phyloP scores from a whole-genome alignment of 2,329 filamentous ascomycete species.

The Penicillium thymicola region DNA sequence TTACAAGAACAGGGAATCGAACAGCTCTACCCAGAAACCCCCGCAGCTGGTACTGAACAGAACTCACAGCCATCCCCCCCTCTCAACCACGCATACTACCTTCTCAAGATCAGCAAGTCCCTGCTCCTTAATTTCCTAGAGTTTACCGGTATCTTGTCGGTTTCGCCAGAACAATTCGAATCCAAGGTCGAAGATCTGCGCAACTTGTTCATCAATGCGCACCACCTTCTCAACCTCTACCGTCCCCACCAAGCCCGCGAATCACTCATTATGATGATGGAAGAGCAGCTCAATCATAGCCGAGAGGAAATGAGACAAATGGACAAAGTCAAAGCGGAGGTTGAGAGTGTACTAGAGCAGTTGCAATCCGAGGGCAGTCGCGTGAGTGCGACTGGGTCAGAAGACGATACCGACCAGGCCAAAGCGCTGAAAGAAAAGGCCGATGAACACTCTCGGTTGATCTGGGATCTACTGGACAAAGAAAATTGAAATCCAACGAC shows the following conservation, averaged over 20 bases:
- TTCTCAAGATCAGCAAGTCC: conserved; percentile 77
- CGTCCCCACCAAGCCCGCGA: conserved; percentile 89
- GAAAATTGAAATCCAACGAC: conserved; percentile 23
- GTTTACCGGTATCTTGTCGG: conserved; percentile 67
- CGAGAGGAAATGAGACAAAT: conserved; percentile 76
- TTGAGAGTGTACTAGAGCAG: conserved; percentile 48
- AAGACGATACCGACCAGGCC: conserved; percentile 5
- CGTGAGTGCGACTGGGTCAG: conserved; percentile 11
- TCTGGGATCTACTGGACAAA: conserved; percentile 43
- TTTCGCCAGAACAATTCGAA: conserved; percentile 64
- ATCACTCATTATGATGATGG: conserved; percentile 81
- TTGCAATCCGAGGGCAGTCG: conserved; percentile 31
- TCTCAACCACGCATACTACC: conserved; percentile 55
- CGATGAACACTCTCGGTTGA: conserved; percentile 29
- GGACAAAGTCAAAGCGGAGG: conserved; percentile 66
- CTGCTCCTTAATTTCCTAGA: conserved; percentile 86
- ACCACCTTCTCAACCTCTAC: conserved; percentile 92
- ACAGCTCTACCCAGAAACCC: conserved; percentile 60
- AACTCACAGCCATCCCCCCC: conserved; percentile 37
- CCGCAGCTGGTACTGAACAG: conserved; percentile 53
- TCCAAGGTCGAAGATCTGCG: conserved; percentile 75
- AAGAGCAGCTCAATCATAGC: conserved; percentile 72
- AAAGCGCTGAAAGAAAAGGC: conserved; percentile 16
- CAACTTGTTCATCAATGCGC: conserved; percentile 83
- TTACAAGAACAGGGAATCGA: conserved; percentile 69